Conservation (phyloP, 192 early-diverging fungal genomes). For the Gamsiella multidivaricata region DNA sequence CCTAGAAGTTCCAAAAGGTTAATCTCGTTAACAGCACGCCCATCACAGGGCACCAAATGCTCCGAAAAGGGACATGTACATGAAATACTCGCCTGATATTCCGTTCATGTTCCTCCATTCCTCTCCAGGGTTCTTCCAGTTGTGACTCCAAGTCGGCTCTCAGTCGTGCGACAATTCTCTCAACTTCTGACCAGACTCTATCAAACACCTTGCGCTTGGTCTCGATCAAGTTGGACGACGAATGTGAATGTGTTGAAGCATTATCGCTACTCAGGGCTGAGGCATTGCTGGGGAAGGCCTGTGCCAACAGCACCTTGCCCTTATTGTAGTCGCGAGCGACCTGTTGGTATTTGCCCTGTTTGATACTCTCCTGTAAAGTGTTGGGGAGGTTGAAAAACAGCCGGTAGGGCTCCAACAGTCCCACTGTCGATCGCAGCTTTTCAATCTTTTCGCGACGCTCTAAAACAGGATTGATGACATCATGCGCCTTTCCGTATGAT, state of each 20-base stretch:
- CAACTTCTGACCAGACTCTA: conserved; percentile 93
- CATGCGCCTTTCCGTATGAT: conserved; percentile 73
- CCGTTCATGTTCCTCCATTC: conserved; percentile 91
- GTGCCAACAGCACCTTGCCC: conserved; percentile 72
- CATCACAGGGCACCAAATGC: background rate
- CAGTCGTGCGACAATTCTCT: conserved; percentile 79
- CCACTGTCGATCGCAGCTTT: conserved; percentile 89
- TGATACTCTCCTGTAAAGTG: conserved; percentile 83
- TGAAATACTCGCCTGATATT: conserved; percentile 75
- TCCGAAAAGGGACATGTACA: background rate
- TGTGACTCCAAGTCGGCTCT: conserved; percentile 79
- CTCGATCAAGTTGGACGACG: conserved; percentile 45
- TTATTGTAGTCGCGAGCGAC: conserved; percentile 97
- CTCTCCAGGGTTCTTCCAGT: conserved; percentile 78
- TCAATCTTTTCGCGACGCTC: conserved; percentile 87
- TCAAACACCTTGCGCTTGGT: conserved; percentile 84
- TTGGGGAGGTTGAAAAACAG: conserved; percentile 98
- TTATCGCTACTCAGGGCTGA: conserved; percentile 8
- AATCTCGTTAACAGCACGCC: background rate
- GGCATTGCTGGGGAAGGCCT: conserved; percentile 30
- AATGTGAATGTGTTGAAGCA: conserved; percentile 35
- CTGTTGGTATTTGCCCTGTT: conserved; percentile 89
- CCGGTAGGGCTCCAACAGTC: conserved; percentile 93
- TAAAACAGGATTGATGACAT: conserved; percentile 88
- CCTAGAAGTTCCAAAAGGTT: conserved; percentile 39